These are phyloP conservation scores for Acer yangbiense DNA, from an alignment of 345 rosid species.

Conservation along the genomic window DNA sequence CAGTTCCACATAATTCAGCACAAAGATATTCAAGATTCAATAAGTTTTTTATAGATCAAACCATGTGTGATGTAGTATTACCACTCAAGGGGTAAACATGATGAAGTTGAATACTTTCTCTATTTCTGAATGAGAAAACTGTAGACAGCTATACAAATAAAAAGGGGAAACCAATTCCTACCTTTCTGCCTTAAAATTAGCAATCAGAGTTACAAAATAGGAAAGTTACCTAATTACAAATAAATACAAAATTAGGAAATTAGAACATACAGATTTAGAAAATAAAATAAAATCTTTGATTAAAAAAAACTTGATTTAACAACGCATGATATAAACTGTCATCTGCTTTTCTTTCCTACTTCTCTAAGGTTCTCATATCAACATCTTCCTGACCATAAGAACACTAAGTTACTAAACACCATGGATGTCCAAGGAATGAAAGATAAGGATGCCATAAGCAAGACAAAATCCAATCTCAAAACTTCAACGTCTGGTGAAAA, in stretches of 20 bases:
- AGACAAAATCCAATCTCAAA: constrained; percentile 3
- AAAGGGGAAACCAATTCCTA: too few relatives aligned
- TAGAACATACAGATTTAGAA: too few relatives aligned
- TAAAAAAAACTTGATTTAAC: too few relatives aligned
- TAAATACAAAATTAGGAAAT: too few relatives aligned
- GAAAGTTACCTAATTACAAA: too few relatives aligned
- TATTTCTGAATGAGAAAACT: too few relatives aligned
- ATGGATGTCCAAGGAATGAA: not conserved
- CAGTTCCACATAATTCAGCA: not conserved
- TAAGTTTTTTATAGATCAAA: not conserved
- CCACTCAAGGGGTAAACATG: not conserved
- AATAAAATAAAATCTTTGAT: too few relatives aligned
- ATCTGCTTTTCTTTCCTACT: not conserved
- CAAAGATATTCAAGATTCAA: not conserved
- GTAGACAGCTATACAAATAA: too few relatives aligned
- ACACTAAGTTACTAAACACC: not conserved
- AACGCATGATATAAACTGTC: not conserved
- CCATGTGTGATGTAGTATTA: not conserved
- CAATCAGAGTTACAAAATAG: too few relatives aligned
- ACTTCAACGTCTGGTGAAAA: not conserved
- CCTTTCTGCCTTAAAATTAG: too few relatives aligned
- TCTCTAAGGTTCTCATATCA: not conserved
- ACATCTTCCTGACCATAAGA: not conserved
- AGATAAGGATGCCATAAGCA: not conserved
- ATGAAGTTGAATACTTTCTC: too few relatives aligned